Evolutionary conservation across 768 basidiomycete species (phyloP).

Genomic region (Auriscalpium vulgare): DNA sequence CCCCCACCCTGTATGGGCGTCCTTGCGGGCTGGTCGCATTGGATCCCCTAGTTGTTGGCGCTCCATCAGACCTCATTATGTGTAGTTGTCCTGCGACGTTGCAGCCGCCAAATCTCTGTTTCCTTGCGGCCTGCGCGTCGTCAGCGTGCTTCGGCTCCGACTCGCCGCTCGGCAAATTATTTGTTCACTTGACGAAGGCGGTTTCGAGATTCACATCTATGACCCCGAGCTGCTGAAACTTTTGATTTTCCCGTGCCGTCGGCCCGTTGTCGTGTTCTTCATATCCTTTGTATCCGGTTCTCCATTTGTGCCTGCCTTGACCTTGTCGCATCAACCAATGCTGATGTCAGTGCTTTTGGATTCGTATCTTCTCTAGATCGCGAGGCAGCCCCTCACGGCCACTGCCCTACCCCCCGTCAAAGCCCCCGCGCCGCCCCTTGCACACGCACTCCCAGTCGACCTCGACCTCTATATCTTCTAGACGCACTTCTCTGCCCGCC

Average conservation of each 20-base stretch:
- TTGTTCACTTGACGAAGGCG: too few relatives aligned
- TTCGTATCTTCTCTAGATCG: not conserved
- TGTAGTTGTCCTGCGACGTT: too few relatives aligned
- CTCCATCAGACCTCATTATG: too few relatives aligned
- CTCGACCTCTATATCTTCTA: conserved; percentile 18
- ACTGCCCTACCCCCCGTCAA: conserved; percentile 14
- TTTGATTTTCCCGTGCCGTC: not conserved
- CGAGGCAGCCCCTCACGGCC: not conserved
- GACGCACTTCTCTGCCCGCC: conserved; percentile 22
- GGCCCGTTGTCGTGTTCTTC: not conserved
- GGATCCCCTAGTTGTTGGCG: too few relatives aligned
- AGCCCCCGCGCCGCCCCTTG: conserved; percentile 13
- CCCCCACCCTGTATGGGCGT: too few relatives aligned
- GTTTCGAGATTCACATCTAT: not conserved
- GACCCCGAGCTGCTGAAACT: not conserved
- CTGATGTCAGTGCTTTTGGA: not conserved
- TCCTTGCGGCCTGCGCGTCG: too few relatives aligned
- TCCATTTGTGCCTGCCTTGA: not conserved
- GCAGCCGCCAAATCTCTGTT: too few relatives aligned
- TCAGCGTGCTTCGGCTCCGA: too few relatives aligned
- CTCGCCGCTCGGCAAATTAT: too few relatives aligned
- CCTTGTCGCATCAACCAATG: not conserved
- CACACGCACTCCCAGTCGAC: conserved; percentile 15
- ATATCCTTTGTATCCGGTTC: not conserved
- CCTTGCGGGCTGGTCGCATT: too few relatives aligned